Evolutionary conservation across 2,329 filamentous ascomycete species (phyloP).

Genomic region (Penicillium sp.): DNA sequence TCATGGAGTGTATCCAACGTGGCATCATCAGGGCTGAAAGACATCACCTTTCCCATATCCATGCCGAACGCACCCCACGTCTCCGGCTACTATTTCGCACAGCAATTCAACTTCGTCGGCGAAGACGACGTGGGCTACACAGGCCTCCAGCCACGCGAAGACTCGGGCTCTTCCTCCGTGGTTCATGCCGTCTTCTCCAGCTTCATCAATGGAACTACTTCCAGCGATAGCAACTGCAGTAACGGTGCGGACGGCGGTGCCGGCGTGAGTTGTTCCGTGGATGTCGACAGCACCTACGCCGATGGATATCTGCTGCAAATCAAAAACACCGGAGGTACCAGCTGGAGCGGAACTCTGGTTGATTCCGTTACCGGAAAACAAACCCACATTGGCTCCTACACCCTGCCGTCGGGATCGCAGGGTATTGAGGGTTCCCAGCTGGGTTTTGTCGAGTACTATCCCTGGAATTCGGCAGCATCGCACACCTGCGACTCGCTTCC

Average conservation of each 20-base stretch:
- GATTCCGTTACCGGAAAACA: slow-evolving; percentile 18
- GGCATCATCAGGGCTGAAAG: slow-evolving; percentile 27
- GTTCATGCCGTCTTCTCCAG: slow-evolving; percentile 35
- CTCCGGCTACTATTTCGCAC: slow-evolving; percentile 29
- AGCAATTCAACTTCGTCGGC: slow-evolving; percentile 27
- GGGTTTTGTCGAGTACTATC: slow-evolving; percentile 33
- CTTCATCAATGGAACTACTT: slow-evolving; percentile 27
- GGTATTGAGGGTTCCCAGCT: slow-evolving; percentile 24
- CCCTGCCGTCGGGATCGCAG: slow-evolving; percentile 20
- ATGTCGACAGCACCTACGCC: slow-evolving; percentile 20
- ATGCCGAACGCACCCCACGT: slow-evolving; percentile 36
- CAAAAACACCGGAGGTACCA: slow-evolving; percentile 24
- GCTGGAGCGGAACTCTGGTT: slow-evolving; percentile 30
- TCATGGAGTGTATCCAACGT: slow-evolving; percentile 9
- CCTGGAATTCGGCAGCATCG: slow-evolving; percentile 14
- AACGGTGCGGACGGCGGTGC: slow-evolving; percentile 30
- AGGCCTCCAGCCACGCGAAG: slow-evolving; percentile 26
- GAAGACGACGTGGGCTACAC: slow-evolving; percentile 27
- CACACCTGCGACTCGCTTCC: slow-evolving; percentile 21
- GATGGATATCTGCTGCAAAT: slow-evolving; percentile 22
- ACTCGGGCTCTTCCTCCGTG: slow-evolving; percentile 17
- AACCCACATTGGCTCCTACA: slow-evolving; percentile 29
- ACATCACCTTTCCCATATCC: slow-evolving; percentile 59
- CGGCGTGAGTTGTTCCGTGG: slow-evolving; percentile 27
- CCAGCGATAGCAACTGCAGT: slow-evolving; percentile 23